Conservation (phyloP, 2,329 filamentous ascomycete species). For the Leptodontidium sp. region DNA sequence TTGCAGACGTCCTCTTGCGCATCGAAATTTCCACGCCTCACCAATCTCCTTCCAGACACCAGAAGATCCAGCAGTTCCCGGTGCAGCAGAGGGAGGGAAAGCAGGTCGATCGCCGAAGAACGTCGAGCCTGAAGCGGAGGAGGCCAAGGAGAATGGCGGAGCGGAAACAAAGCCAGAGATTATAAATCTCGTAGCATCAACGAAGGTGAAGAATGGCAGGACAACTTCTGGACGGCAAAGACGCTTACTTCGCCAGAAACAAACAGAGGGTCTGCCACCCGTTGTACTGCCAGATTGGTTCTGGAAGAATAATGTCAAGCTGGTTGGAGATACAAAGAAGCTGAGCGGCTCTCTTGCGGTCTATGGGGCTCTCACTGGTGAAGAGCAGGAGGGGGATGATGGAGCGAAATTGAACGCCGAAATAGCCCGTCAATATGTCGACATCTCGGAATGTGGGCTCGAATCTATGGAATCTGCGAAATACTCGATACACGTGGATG, state of each 20-base stretch:
- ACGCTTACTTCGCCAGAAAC: slow-evolving; percentile 36
- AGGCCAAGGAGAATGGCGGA: slow-evolving; percentile 29
- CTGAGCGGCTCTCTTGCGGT: slow-evolving; percentile 37
- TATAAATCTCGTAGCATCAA: slow-evolving; percentile 18
- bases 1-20: slow-evolving; percentile 40
- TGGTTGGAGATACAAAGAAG: slow-evolving; percentile 30
- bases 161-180: slow-evolving; percentile 20
- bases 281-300: slow-evolving; percentile 66
- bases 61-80: slow-evolving; percentile 33
- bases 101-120: slow-evolving; percentile 28
- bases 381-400: slow-evolving; percentile 18
- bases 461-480: slow-evolving; percentile 34
- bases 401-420: slow-evolving; percentile 18
- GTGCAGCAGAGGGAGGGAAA: slow-evolving; percentile 22
- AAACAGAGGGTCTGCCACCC: slow-evolving; percentile 53
- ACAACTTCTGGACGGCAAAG: slow-evolving; percentile 30
- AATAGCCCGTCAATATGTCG: slow-evolving; percentile 13
- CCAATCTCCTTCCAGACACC: slow-evolving; percentile 39
- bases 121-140: slow-evolving; percentile 30
- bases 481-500: slow-evolving; percentile 44
- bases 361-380: slow-evolving; percentile 25
- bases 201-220: slow-evolving; percentile 34
- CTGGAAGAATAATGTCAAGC: slow-evolving; percentile 57
- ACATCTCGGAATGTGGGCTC: slow-evolving; percentile 33
- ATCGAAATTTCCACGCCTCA: slow-evolving; percentile 45